Conservation (phyloP, 2,329 filamentous ascomycete genomes). For the Zymoseptoria ardabiliae region DNA sequence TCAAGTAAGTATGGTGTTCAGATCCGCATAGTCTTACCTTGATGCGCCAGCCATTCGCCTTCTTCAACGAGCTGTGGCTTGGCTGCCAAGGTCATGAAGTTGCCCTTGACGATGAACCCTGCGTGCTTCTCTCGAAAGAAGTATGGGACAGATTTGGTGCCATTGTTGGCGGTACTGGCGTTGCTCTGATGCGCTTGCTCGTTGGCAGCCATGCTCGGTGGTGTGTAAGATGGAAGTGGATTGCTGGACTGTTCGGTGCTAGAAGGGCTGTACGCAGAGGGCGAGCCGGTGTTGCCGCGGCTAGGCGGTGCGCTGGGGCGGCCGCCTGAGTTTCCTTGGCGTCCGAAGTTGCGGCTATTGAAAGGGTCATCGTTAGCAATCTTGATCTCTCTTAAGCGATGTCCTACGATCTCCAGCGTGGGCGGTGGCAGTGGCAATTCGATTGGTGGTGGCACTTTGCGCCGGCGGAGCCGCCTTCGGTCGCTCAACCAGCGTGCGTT, state of each 20-base stretch:
- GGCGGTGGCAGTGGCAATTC: constrained; percentile 2
- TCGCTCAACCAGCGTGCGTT: not conserved
- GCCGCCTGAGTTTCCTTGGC: constrained; percentile 17
- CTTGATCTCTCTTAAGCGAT: not conserved
- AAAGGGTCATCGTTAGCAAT: constrained; percentile 4
- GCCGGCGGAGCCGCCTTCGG: not conserved
- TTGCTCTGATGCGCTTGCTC: constrained; percentile 41
- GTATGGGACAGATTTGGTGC: constrained; percentile 58
- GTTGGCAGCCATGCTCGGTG: constrained; percentile 63
- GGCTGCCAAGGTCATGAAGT: constrained; percentile 92
- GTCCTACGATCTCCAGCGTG: not conserved
- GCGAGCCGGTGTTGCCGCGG: constrained; percentile 27
- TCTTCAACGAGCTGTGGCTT: constrained; percentile 89
- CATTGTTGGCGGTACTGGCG: constrained; percentile 16
- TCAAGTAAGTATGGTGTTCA: not conserved
- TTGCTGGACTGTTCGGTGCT: constrained; percentile 21
- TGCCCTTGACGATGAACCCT: constrained; percentile 88
- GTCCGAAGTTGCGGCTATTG: constrained; percentile 28
- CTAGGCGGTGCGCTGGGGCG: constrained; percentile 23
- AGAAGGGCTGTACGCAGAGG: constrained; percentile 27
- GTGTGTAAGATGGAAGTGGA: constrained; percentile 28
- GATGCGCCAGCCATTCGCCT: constrained; percentile 92
- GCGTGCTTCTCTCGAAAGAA: constrained; percentile 71
- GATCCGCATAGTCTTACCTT: constrained; percentile 53
- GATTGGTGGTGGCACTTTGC: not conserved